Percentiles rank a stretch among this genome's conserved stretches.
These are phyloP conservation scores for Geosmithia morbida DNA, from an alignment of 2,329 filamentous ascomycete species.

Conservation along the genomic window DNA sequence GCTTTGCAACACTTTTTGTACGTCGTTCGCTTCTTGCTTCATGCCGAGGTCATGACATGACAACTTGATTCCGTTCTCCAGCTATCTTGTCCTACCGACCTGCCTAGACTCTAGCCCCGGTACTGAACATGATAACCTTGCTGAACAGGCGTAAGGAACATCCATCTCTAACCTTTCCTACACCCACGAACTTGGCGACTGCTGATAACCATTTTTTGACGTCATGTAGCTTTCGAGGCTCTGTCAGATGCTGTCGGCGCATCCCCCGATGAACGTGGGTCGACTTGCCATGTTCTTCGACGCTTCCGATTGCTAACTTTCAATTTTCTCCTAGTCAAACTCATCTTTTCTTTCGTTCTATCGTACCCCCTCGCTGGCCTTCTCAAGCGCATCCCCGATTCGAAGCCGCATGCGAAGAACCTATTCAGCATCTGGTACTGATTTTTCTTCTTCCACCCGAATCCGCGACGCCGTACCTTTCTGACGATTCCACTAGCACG, in stretches of 20 bases:
- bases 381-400: slow-evolving; percentile 81
- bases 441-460: not conserved
- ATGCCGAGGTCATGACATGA: not conserved
- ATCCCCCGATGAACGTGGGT: slow-evolving; percentile 22
- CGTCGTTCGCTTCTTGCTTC: not conserved
- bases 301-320: not conserved
- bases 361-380: slow-evolving; percentile 85
- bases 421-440: slow-evolving; percentile 64
- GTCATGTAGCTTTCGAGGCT: slow-evolving; percentile 12
- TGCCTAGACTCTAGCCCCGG: not conserved
- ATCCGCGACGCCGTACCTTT: not conserved
- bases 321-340: slow-evolving; percentile 53
- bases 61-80: not conserved
- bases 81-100: not conserved
- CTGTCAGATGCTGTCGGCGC: slow-evolving; percentile 16
- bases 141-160: slow-evolving; percentile 11
- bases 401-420: slow-evolving; percentile 74
- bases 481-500: slow-evolving; percentile 30
- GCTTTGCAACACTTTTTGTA: not conserved
- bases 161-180: not conserved
- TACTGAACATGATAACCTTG: slow-evolving; percentile 11
- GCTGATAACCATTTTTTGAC: not conserved
- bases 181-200: not conserved
- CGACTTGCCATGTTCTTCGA: not conserved
- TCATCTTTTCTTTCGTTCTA: slow-evolving; percentile 77